Percentiles rank a stretch among this genome's conserved stretches.
Conservation (phyloP, 2,329 filamentous ascomycete species). For the Bretziella fagacearum region DNA sequence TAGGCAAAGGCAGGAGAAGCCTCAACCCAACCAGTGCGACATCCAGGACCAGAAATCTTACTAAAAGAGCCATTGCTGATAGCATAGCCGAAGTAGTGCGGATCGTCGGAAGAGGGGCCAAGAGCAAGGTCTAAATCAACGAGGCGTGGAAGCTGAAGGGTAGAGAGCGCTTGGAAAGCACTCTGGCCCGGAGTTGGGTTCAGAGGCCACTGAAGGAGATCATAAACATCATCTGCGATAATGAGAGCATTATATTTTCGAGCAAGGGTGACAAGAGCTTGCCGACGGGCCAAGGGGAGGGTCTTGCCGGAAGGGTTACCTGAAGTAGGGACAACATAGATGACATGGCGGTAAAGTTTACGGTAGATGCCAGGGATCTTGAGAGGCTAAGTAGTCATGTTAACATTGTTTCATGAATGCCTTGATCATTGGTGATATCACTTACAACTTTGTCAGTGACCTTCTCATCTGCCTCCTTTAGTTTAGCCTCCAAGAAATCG, state of each 20-base stretch:
- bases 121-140: slow-evolving; percentile 61
- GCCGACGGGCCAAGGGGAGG: slow-evolving; percentile 52
- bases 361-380: slow-evolving; percentile 41
- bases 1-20: slow-evolving; percentile 38
- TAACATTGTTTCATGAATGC: not conserved
- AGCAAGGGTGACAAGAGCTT: slow-evolving; percentile 57
- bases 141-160: slow-evolving; percentile 52
- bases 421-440: not conserved
- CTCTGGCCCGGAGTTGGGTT: slow-evolving; percentile 16
- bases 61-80: slow-evolving; percentile 80
- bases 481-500: slow-evolving; percentile 21
- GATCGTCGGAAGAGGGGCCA: slow-evolving; percentile 33
- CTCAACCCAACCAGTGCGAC: slow-evolving; percentile 79
- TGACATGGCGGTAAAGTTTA: slow-evolving; percentile 72
- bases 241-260: slow-evolving; percentile 67
- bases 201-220: slow-evolving; percentile 66
- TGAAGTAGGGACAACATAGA: slow-evolving; percentile 80
- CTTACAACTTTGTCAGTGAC: slow-evolving; percentile 15
- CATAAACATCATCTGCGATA: slow-evolving; percentile 84
- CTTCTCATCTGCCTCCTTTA: slow-evolving; percentile 20
- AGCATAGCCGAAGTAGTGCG: slow-evolving; percentile 51
- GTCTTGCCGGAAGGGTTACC: slow-evolving; percentile 76
- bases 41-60: slow-evolving; percentile 69
- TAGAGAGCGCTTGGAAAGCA: slow-evolving; percentile 15
- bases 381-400: slow-evolving; percentile 24